Evolutionary conservation across 164 flowering plant species (phyloP).

Genomic region (Houttuynia cordata): DNA sequence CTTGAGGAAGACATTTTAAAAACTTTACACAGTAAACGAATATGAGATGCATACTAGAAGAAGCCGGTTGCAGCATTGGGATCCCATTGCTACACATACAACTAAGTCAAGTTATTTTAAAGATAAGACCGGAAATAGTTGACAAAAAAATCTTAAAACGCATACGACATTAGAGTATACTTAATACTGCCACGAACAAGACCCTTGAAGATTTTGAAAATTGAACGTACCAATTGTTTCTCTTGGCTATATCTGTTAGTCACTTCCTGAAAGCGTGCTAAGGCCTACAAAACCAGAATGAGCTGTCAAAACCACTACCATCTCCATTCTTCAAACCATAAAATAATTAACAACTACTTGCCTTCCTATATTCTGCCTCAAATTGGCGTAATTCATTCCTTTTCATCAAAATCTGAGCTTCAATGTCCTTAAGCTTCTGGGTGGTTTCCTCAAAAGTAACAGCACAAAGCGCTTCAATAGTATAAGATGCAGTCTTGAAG

Average conservation of each 20-base stretch:
- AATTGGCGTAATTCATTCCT: constrained; percentile 91
- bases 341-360: constrained; percentile 2
- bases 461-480: constrained; percentile 91
- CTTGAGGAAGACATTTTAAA: too few species aligned
- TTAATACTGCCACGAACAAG: too few species aligned
- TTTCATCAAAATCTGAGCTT: constrained; percentile 75
- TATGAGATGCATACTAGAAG: too few species aligned
- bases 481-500: constrained; percentile 84
- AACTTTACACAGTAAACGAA: too few species aligned
- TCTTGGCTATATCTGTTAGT: constrained; percentile 82
- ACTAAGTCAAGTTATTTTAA: too few species aligned
- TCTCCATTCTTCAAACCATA: neutral
- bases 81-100: too few species aligned
- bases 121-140: too few species aligned
- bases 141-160: too few species aligned
- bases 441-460: constrained; percentile 73
- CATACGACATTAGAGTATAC: too few species aligned
- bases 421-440: constrained; percentile 72
- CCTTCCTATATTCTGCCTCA: constrained; percentile 90
- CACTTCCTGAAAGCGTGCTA: constrained; percentile 91
- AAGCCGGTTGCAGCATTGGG: too few species aligned
- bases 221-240: constrained; percentile 66
- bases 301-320: neutral
- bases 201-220: too few species aligned
- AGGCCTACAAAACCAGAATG: constrained; percentile 44